Evolutionary conservation across 2,329 filamentous ascomycete genomes (phyloP).

Genomic region (Colletotrichum costaricense): DNA sequence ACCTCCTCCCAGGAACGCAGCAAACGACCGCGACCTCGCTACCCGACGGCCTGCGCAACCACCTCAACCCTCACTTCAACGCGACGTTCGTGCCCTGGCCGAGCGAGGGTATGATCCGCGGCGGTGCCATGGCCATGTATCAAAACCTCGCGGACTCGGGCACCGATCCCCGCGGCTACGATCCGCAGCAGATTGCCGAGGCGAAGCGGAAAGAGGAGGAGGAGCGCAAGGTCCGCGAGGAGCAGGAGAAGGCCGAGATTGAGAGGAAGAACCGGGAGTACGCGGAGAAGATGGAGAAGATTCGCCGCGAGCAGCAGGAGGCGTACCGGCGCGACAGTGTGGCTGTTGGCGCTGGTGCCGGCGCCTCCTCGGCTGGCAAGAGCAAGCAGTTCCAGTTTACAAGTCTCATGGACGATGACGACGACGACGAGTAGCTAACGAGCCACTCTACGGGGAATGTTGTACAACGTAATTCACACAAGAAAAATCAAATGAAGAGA

Average conservation of each 20-base stretch:
- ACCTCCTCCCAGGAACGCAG: conserved; percentile 42
- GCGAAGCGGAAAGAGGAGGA: conserved; percentile 63
- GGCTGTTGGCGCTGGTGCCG: conserved; percentile 33
- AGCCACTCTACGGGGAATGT: neutral
- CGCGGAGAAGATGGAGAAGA: conserved; percentile 54
- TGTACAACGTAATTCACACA: neutral
- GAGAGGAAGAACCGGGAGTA: conserved; percentile 55
- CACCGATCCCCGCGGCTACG: conserved; percentile 69
- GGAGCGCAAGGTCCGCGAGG: conserved; percentile 49
- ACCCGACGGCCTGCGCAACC: conserved; percentile 59
- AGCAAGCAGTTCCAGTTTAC: conserved; percentile 69
- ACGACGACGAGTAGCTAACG: conserved; percentile 50
- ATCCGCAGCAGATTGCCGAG: conserved; percentile 66
- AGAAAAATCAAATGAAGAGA: neutral
- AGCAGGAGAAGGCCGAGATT: conserved; percentile 53
- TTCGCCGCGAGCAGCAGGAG: conserved; percentile 53
- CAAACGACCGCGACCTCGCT: conserved; percentile 53
- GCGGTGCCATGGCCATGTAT: conserved; percentile 73
- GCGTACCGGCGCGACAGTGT: conserved; percentile 42
- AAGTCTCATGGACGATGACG: conserved; percentile 63
- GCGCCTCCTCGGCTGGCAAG: conserved; percentile 44
- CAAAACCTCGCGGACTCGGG: conserved; percentile 72
- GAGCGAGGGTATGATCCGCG: conserved; percentile 73
- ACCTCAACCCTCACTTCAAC: conserved; percentile 66
- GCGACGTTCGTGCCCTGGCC: conserved; percentile 83